These are phyloP conservation scores for Cordyceps javanica DNA, from an alignment of 2,329 filamentous ascomycete species.

Conservation along the genomic window DNA sequence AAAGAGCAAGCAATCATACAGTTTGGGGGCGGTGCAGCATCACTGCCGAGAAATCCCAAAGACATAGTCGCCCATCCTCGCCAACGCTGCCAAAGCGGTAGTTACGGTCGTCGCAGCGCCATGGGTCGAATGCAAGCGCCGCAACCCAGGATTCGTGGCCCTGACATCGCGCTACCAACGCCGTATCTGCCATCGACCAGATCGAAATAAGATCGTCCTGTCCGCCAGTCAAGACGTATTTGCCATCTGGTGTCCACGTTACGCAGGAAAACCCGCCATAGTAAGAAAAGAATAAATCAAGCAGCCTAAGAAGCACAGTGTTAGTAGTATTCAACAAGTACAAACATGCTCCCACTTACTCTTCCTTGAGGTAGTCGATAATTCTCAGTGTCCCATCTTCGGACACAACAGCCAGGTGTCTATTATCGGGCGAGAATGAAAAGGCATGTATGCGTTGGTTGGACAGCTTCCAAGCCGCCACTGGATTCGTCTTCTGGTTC, in stretches of 20 bases:
- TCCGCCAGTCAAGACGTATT: conserved; percentile 90
- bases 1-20: conserved; percentile 43
- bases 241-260: conserved; percentile 95
- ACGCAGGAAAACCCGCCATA: conserved; percentile 91
- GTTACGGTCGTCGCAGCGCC: conserved; percentile 91
- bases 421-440: conserved; percentile 83
- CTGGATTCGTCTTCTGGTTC: conserved; percentile 89
- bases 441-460: conserved; percentile 88
- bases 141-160: conserved; percentile 96
- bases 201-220: conserved; percentile 96
- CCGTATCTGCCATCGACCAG: conserved; percentile 80
- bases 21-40: conserved; percentile 91
- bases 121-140: conserved; percentile 88
- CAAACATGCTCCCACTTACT: conserved; percentile 46
- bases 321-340: neutral
- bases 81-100: conserved; percentile 96
- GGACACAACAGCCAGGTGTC: conserved; percentile 81
- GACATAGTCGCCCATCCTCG: conserved; percentile 80
- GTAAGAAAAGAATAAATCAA: conserved; percentile 83
- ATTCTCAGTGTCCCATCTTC: conserved; percentile 87
- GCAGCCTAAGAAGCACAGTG: conserved; percentile 54
- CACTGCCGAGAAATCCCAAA: conserved; percentile 97
- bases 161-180: conserved; percentile 84
- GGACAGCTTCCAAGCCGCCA: conserved; percentile 87
- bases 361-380: conserved; percentile 86